Evolutionary conservation across 225 moss, liverwort and hornwort genomes (phyloP).

Genomic region (Bryoerythrophyllum caledonicum): DNA sequence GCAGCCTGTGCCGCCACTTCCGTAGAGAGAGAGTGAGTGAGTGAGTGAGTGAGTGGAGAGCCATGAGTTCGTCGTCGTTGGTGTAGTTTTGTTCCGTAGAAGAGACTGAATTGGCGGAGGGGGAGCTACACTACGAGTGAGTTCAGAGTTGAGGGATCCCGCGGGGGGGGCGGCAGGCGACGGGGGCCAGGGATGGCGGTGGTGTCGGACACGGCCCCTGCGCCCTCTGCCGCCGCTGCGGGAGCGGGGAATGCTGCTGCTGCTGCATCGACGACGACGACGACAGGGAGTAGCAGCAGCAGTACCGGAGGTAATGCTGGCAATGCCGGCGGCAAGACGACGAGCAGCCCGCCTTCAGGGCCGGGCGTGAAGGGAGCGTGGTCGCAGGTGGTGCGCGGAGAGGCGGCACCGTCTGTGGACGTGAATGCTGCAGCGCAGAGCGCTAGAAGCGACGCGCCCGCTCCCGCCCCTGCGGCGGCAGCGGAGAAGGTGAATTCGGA

Average conservation of each 20-base stretch:
- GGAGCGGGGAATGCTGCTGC: slow-evolving; percentile 12
- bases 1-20: slow-evolving; percentile 28
- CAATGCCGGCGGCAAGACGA: slow-evolving; percentile 18
- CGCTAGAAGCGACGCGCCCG: slow-evolving; percentile 11
- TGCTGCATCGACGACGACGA: background rate
- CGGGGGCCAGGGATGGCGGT: slow-evolving; percentile 71
- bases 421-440: slow-evolving; percentile 2
- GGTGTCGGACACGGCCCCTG: slow-evolving; percentile 61
- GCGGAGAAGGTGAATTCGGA: slow-evolving; percentile 44
- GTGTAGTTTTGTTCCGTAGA: background rate
- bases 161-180: slow-evolving; percentile 29
- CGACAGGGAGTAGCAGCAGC: slow-evolving; percentile 27
- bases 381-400: slow-evolving; percentile 93
- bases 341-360: slow-evolving; percentile 11
- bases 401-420: slow-evolving; percentile 33
- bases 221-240: slow-evolving; percentile 58
- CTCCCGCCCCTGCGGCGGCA: background rate
- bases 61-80: slow-evolving; percentile 23
- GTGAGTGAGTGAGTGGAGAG: background rate
- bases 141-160: background rate
- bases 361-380: slow-evolving; percentile 64
- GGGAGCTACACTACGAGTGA: background rate
- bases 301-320: slow-evolving; percentile 31
- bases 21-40: background rate
- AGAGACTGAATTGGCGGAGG: background rate